A percentile compares a stretch with the other conserved stretches of the same genome.
Evolutionary conservation across 352 stramenopile species (phyloP).

Genomic region (Phytophthora boehmeriae): DNA sequence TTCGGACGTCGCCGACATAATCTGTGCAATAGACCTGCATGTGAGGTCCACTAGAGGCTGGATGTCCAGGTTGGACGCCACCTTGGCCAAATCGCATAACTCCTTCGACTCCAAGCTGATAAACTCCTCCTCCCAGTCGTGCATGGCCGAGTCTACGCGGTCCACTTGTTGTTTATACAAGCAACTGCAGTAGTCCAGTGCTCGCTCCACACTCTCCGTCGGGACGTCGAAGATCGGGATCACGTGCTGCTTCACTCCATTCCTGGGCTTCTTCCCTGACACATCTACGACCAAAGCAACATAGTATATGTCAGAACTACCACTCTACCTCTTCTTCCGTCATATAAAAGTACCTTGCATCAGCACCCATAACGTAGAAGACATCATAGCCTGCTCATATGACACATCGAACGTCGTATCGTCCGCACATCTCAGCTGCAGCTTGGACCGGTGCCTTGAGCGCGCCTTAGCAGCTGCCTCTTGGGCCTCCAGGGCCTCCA

Average conservation of each 20-base stretch:
- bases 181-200: slow-evolving; percentile 78
- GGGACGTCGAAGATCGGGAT: slow-evolving; percentile 81
- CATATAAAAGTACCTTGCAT: slow-evolving; percentile 47
- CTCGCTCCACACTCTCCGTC: slow-evolving; percentile 70
- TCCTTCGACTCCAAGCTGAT: slow-evolving; percentile 79
- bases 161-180: slow-evolving; percentile 84
- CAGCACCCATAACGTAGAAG: slow-evolving; percentile 82
- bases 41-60: slow-evolving; percentile 82
- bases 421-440: slow-evolving; percentile 81
- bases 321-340: background rate
- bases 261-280: slow-evolving; percentile 54
- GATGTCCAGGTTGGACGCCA: slow-evolving; percentile 83
- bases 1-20: slow-evolving; percentile 83
- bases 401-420: slow-evolving; percentile 72
- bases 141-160: slow-evolving; percentile 53
- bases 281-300: slow-evolving; percentile 49
- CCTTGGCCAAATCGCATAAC: slow-evolving; percentile 79
- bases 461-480: slow-evolving; percentile 14
- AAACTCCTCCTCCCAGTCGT: slow-evolving; percentile 73
- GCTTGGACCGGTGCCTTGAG: slow-evolving; percentile 45
- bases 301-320: slow-evolving; percentile 10
- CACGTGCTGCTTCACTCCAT: slow-evolving; percentile 63
- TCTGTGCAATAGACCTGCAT: slow-evolving; percentile 81
- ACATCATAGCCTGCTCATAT: slow-evolving; percentile 89
- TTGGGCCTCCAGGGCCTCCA: slow-evolving; percentile 9